phyloP scores from a whole-genome alignment of 306 rosid genomes.

The Gleditsia sinensis region DNA sequence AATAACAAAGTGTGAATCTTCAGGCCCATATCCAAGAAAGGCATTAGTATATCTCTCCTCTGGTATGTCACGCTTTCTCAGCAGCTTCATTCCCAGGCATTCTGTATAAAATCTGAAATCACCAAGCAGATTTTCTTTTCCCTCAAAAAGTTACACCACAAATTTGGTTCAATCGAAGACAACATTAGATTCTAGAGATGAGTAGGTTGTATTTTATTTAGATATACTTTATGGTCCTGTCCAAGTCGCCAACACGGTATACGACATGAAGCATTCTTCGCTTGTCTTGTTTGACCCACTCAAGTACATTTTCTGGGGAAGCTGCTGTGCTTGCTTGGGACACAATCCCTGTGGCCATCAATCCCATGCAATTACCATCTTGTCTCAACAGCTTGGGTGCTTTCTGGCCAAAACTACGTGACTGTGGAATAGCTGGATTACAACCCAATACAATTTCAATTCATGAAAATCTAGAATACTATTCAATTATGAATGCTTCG shows the following conservation, averaged over 20 bases:
- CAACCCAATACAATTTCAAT: slow-evolving; percentile 38
- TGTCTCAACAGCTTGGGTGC: slow-evolving; percentile 56
- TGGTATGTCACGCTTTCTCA: slow-evolving; percentile 94
- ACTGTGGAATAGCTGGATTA: slow-evolving; percentile 58
- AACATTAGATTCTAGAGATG: slow-evolving; percentile 43
- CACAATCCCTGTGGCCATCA: slow-evolving; percentile 52
- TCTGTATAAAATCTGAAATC: slow-evolving; percentile 90
- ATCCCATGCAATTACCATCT: slow-evolving; percentile 41
- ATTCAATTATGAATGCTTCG: not conserved
- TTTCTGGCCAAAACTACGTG: slow-evolving; percentile 55
- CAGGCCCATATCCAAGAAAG: slow-evolving; percentile 97
- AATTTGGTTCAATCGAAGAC: slow-evolving; percentile 5
- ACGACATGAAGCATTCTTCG: slow-evolving; percentile 92
- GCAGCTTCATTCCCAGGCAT: slow-evolving; percentile 96
- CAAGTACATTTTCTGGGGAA: slow-evolving; percentile 74
- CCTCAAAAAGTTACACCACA: slow-evolving; percentile 8
- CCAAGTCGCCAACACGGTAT: slow-evolving; percentile 93
- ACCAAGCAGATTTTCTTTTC: slow-evolving; percentile 31
- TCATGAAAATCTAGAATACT: slow-evolving; percentile 17
- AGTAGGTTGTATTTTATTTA: not conserved
- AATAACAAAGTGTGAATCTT: slow-evolving; percentile 93
- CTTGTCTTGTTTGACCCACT: slow-evolving; percentile 93
- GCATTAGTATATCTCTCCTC: slow-evolving; percentile 96
- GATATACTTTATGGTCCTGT: slow-evolving; percentile 86
- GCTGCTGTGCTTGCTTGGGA: slow-evolving; percentile 68